Conservation (phyloP, 768 basidiomycete species). For the Lactifluus subvellereus region DNA sequence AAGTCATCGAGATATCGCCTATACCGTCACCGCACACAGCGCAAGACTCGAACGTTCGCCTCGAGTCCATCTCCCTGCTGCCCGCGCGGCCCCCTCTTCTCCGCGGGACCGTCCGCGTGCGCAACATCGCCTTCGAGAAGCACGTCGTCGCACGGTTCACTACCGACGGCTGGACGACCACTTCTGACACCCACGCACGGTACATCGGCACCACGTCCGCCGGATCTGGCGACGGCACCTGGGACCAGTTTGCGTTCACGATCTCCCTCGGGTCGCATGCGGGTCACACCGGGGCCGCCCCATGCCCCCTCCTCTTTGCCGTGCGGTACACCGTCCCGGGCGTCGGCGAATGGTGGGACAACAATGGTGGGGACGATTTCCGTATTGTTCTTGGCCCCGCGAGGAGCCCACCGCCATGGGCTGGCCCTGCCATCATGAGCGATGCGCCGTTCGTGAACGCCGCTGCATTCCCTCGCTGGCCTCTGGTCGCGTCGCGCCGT, state of each 20-base stretch:
- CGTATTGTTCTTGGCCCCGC: neutral
- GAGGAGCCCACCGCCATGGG: neutral
- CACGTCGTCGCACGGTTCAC: constrained; percentile 45
- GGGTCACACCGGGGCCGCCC: neutral
- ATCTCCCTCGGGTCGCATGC: neutral
- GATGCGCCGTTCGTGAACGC: too few relatives aligned
- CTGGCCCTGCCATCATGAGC: too few relatives aligned
- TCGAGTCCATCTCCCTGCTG: constrained; percentile 6
- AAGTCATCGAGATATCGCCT: neutral
- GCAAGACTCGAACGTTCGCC: neutral
- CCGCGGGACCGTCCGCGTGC: constrained; percentile 39
- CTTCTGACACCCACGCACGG: constrained; percentile 35
- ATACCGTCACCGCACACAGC: constrained; percentile 4
- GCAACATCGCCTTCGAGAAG: constrained; percentile 46
- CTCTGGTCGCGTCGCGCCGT: too few relatives aligned
- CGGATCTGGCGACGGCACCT: neutral
- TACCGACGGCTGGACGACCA: constrained; percentile 48
- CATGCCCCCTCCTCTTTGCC: neutral
- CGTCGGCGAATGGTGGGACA: constrained; percentile 19
- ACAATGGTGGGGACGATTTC: constrained; percentile 9
- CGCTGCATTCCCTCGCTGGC: too few relatives aligned
- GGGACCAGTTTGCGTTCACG: constrained; percentile 13
- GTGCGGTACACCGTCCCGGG: neutral
- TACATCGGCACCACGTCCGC: neutral
- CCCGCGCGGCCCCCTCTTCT: constrained; percentile 24